Conservation (phyloP, 1,284 basidiomycete species). For the Ceratobasidium papillatum region DNA sequence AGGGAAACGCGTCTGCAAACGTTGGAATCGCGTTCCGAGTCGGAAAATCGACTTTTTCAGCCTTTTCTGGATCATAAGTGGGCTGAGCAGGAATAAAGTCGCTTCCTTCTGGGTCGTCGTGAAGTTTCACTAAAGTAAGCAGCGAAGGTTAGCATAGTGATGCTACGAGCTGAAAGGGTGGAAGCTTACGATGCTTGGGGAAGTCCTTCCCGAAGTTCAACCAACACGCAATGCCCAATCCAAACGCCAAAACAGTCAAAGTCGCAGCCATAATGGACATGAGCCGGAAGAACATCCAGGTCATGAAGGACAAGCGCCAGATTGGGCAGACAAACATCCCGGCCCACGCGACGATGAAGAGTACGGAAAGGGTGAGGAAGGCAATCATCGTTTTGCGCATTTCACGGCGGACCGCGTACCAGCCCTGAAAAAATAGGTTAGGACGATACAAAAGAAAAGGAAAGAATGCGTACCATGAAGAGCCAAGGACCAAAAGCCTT, state of each 20-base stretch:
- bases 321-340: conserved; percentile 66
- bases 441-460: conserved; percentile 34
- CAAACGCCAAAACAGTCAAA: conserved; percentile 63
- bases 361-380: conserved; percentile 67
- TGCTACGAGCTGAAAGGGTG: not conserved
- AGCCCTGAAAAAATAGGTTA: conserved; percentile 60
- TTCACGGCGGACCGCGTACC: conserved; percentile 76
- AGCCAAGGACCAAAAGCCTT: conserved; percentile 76
- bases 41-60: conserved; percentile 74
- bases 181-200: conserved; percentile 69
- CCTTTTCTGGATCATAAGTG: conserved; percentile 26
- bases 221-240: conserved; percentile 70
- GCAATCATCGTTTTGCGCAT: conserved; percentile 63
- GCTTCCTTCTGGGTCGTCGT: conserved; percentile 63
- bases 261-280: conserved; percentile 67
- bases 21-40: conserved; percentile 59
- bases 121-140: conserved; percentile 61
- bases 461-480: conserved; percentile 56
- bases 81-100: conserved; percentile 56
- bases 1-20: conserved; percentile 61
- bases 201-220: conserved; percentile 80
- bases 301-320: conserved; percentile 77
- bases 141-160: not conserved
- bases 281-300: conserved; percentile 73
- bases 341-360: conserved; percentile 70